Base-by-base conservation (phyloP, 192 early-diverging fungal genomes). In the Diversispora eburnea region DNA sequence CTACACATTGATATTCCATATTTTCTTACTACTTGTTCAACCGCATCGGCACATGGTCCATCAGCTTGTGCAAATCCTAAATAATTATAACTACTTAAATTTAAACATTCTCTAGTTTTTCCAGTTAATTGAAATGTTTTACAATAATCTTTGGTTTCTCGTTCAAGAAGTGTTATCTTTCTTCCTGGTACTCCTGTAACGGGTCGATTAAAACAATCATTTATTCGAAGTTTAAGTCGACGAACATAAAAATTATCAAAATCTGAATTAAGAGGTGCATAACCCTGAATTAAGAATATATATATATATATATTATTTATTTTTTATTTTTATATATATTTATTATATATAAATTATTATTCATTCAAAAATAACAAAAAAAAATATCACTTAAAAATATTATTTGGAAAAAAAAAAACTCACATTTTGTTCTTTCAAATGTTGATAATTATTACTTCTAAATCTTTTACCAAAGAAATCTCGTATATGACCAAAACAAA, bases 81-180 rank as follows among this genome's bases (percentile, higher is more conserved):
- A 77, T 99, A 99, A 79, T 99, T 99, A 84, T 99, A 99, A 15
- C 94, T 96, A 2, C 94, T 91, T 77, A 99, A 82, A 78, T 99
- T 99, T 75, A 99, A 87, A 46, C 86, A 88, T 75, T 94, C 91
- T 62, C 79, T 88, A 59, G 85, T 87, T 41, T 80, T 86, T 17
- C 96, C 95, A 22, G 94, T 94, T 72, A 96, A 86, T 79, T 90
- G 77, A 78, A 94, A 97, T 4, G 93, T 88, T 47, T 85, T 84
- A 85, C 95, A 94, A 70, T 86, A 92, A 79, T 99, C 94, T 25
- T 81, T 78, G 42, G 92, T 91, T n/a, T 88, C 83, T 49, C 97
- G 89, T 54, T 98, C 95, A 13, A 99, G 76, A 55, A 98, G 81
- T 46, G 83, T 91, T 66, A 98, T 88, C 51, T 88, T 90, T 45